Percentiles rank a stretch among this genome's conserved stretches.
These are phyloP conservation scores for Thielaviopsis ethacetica DNA, from an alignment of 2,329 filamentous ascomycete genomes.

Conservation along the genomic window DNA sequence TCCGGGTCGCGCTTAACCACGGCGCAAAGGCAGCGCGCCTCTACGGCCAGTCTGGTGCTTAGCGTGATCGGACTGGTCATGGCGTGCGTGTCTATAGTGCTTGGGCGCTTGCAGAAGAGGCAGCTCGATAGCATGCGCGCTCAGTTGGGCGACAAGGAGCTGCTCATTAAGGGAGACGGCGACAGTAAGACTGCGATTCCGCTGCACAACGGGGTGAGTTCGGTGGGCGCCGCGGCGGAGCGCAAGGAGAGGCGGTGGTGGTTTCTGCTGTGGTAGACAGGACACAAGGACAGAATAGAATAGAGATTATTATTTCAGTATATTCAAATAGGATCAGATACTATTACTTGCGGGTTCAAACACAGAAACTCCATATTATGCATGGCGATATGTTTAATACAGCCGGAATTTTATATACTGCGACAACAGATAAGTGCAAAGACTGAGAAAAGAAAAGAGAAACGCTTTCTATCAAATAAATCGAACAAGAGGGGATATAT, in stretches of 20 bases:
- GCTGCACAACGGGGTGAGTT: neutral
- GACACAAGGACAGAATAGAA: neutral
- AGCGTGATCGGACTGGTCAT: neutral
- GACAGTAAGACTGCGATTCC: neutral
- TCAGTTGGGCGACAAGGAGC: neutral
- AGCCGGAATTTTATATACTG: constrained; percentile 1
- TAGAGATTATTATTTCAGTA: neutral
- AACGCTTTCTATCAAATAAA: neutral
- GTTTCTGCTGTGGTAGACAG: too few relatives aligned
- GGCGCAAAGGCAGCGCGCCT: too few relatives aligned
- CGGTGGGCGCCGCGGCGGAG: too few relatives aligned
- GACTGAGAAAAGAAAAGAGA: neutral
- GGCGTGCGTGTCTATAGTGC: neutral
- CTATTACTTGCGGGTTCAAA: too few relatives aligned
- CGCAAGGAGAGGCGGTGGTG: too few relatives aligned
- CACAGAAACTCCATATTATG: too few relatives aligned
- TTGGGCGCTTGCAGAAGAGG: neutral
- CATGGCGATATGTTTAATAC: neutral
- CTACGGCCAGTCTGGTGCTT: too few relatives aligned
- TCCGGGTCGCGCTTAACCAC: too few relatives aligned
- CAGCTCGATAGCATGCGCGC: neutral
- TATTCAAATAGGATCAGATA: neutral
- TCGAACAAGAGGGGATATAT: neutral
- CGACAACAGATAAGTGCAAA: neutral
- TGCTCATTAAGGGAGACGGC: neutral